Evolutionary conservation across 495 filamentous ascomycete species (phyloP).

Genomic region (Talaromyces proteolyticus): DNA sequence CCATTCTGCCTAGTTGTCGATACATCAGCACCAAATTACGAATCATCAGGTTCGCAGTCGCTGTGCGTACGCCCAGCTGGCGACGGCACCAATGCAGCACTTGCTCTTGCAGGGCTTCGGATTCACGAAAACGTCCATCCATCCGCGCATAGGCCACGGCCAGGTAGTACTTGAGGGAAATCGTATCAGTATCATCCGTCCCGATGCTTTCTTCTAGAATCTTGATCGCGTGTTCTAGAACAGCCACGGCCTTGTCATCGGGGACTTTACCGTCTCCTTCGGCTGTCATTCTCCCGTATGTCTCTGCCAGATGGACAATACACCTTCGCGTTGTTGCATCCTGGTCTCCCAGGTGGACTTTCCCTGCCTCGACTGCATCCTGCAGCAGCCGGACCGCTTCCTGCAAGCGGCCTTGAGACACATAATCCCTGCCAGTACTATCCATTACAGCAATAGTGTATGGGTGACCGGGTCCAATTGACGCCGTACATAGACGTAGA

Average conservation of each 20-base stretch:
- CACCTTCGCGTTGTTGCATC: slow-evolving; percentile 7
- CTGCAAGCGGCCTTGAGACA: not conserved
- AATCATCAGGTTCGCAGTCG: slow-evolving; percentile 3
- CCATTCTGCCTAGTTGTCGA: slow-evolving; percentile 6
- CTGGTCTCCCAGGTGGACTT: slow-evolving; percentile 5
- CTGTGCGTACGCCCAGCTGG: not conserved
- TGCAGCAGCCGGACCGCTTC: slow-evolving; percentile 11
- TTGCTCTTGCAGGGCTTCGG: slow-evolving; percentile 2
- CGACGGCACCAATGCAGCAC: slow-evolving; percentile 3
- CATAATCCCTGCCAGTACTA: slow-evolving; percentile 5
- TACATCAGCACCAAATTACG: slow-evolving; percentile 6
- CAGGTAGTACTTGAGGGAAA: slow-evolving; percentile 7
- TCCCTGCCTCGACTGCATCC: slow-evolving; percentile 6
- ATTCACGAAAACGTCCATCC: slow-evolving; percentile 5
- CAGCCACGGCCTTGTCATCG: slow-evolving; percentile 1
- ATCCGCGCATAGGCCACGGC: slow-evolving; percentile 5
- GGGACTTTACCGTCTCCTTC: slow-evolving; percentile 9
- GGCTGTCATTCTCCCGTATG: slow-evolving; percentile 4
- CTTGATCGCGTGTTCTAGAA: slow-evolving; percentile 5
- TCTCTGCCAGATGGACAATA: slow-evolving; percentile 4
- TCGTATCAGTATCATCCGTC: slow-evolving; percentile 2
- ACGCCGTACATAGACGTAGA: slow-evolving; percentile 2
- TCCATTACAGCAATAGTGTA: slow-evolving; percentile 7
- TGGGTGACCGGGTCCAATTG: slow-evolving; percentile 7
- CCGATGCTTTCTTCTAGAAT: slow-evolving; percentile 8